Conservation (phyloP, 257 asterid genomes). For the Capsicum baccatum region DNA sequence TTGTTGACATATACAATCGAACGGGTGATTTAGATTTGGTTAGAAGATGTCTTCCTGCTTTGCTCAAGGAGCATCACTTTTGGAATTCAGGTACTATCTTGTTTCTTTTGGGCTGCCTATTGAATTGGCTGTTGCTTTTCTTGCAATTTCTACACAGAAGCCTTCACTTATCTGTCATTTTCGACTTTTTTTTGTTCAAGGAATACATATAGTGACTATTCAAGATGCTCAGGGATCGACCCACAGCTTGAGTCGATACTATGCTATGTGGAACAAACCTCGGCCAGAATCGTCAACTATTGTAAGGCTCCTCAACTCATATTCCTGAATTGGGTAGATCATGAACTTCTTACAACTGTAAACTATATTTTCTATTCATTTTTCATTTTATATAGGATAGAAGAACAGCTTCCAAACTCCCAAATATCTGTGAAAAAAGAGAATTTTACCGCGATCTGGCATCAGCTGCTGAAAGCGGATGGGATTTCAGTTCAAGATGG, state of each 20-base stretch:
- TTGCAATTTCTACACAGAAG: background rate
- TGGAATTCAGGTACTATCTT: constrained; percentile 74
- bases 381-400: background rate
- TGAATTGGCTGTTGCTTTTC: background rate
- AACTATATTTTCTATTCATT: background rate
- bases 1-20: constrained; percentile 57
- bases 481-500: constrained; percentile 97
- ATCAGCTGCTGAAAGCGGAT: constrained; percentile 90
- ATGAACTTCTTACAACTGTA: background rate
- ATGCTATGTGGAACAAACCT: constrained; percentile 87
- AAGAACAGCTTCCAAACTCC: constrained; percentile 65
- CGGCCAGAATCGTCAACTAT: constrained; percentile 86
- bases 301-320: constrained; percentile 43
- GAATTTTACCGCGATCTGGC: constrained; percentile 76
- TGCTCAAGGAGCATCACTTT: constrained; percentile 70
- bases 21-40: constrained; percentile 62
- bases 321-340: background rate
- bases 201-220: constrained; percentile 71
- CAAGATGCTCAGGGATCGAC: constrained; percentile 60
- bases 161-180: background rate
- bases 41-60: constrained; percentile 67
- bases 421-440: constrained; percentile 50
- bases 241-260: constrained; percentile 74
- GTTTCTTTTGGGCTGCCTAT: background rate
- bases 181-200: constrained; percentile 38